Base-by-base conservation (phyloP, 176 grass and related monocot species). In the Lolium multiflorum region DNA sequence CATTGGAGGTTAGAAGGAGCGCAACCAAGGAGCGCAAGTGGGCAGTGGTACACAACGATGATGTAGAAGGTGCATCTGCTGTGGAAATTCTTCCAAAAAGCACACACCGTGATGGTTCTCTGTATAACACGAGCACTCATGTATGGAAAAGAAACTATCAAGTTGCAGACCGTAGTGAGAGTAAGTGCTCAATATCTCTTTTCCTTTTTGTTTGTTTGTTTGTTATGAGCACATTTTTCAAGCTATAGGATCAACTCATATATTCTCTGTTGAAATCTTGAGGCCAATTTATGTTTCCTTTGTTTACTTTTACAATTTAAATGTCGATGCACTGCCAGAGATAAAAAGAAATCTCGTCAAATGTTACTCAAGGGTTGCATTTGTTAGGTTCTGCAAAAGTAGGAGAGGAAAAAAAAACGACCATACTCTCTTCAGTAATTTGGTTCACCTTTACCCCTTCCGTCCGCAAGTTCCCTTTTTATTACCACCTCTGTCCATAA, bases 171-270 rank as follows among this genome's bases (percentile, higher is more conserved):
- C 58, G 71, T 63, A 76, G 13, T 22, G 83, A 84, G 72, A 84
- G 82, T 74, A 84, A 84, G 83, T 66, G 58, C 11, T 54, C 57
- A 39, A 44, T 83, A 7, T 66, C 44, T 77, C 20, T 72, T 54
- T 54, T 10, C 7, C 15, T 28, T 28, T 28, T 28, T 28, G 28
- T 28, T 28, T 4, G 26, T 58, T 62, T 3, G 1, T 46, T 83
- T 58, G n/a, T 71, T 82, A 26, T 39, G 9, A 4, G 1, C 51
- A 58, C n/a, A 57, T 26, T 56, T 83, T 82, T 76, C 48, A 16
- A 54, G 24, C 39, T 72, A 72, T 47, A 35, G 14, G 26, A 21
- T 49, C 46, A 71, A 71, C 20, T 18, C 11, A 46, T 58, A 16
- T 55, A 72, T 58, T 59, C 66, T 58, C 35, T 73, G 54, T 31